These are phyloP conservation scores for Herpetomonas tarakana DNA, from an alignment of 208 protist genomes.

Conservation along the genomic window DNA sequence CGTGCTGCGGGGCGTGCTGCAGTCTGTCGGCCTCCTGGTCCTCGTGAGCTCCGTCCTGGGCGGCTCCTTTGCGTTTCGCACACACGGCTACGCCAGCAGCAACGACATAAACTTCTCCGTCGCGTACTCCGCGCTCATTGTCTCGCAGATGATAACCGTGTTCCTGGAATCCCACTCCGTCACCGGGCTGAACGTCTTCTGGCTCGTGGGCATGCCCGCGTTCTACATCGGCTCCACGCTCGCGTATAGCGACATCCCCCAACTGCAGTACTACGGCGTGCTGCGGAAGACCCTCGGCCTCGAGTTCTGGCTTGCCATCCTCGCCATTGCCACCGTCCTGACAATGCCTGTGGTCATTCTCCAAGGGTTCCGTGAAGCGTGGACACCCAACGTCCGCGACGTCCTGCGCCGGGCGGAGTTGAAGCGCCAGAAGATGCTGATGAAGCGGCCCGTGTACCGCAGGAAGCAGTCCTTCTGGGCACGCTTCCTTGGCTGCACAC, in stretches of 20 bases:
- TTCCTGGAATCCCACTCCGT: slow-evolving; percentile 84
- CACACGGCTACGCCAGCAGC: slow-evolving; percentile 27
- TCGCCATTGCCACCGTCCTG: slow-evolving; percentile 41
- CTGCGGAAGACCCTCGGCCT: slow-evolving; percentile 38
- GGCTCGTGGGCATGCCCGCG: slow-evolving; percentile 66
- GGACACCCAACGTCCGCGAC: slow-evolving; percentile 49
- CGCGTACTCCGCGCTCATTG: slow-evolving; percentile 84
- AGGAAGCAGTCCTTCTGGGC: slow-evolving; percentile 21
- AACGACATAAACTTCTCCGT: slow-evolving; percentile 80
- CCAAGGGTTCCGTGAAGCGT: slow-evolving; percentile 6
- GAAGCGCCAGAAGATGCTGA: slow-evolving; percentile 17
- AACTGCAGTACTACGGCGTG: slow-evolving; percentile 64
- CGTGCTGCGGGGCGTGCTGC: slow-evolving; percentile 65
- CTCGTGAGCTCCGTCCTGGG: slow-evolving; percentile 45
- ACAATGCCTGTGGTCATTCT: slow-evolving; percentile 43
- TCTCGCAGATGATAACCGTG: slow-evolving; percentile 83
- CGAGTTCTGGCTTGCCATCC: slow-evolving; percentile 26
- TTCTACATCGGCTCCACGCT: slow-evolving; percentile 51
- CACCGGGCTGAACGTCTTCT: slow-evolving; percentile 63
- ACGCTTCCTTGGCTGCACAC: slow-evolving; percentile 25
- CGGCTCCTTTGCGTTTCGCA: slow-evolving; percentile 25
- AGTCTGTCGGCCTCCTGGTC: slow-evolving; percentile 67
- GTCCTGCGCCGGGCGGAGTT: slow-evolving; percentile 38
- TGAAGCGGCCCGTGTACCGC: slow-evolving; percentile 8
- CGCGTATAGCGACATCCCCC: slow-evolving; percentile 35